These are phyloP conservation scores for Colletotrichum echinochloae DNA, from an alignment of 2,329 filamentous ascomycete genomes.

Conservation along the genomic window DNA sequence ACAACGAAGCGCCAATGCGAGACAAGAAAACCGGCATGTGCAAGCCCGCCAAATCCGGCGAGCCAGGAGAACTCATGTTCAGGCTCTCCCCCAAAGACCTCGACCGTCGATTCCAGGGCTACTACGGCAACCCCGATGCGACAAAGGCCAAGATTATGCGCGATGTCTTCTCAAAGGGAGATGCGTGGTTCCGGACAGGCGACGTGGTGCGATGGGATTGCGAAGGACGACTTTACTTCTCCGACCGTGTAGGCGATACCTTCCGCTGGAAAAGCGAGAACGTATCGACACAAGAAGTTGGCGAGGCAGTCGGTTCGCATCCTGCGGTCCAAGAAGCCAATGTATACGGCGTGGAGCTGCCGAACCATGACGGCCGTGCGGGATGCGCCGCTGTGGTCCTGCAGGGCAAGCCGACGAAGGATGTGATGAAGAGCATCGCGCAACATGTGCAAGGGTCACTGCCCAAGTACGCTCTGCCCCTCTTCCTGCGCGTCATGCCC, in stretches of 20 bases:
- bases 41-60: slow-evolving; percentile 65
- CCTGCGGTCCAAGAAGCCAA: slow-evolving; percentile 80
- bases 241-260: slow-evolving; percentile 83
- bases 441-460: slow-evolving; percentile 67
- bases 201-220: slow-evolving; percentile 79
- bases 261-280: slow-evolving; percentile 89
- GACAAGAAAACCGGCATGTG: slow-evolving; percentile 79
- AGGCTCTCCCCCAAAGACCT: slow-evolving; percentile 75
- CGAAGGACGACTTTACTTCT: slow-evolving; percentile 82
- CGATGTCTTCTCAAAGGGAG: slow-evolving; percentile 78
- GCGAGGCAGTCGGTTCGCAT: slow-evolving; percentile 77
- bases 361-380: slow-evolving; percentile 84
- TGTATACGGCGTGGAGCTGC: slow-evolving; percentile 85
- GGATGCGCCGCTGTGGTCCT: slow-evolving; percentile 82
- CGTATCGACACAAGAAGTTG: slow-evolving; percentile 84
- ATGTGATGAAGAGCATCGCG: slow-evolving; percentile 70
- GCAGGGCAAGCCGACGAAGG: slow-evolving; percentile 56
- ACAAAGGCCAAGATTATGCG: slow-evolving; percentile 80
- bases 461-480: slow-evolving; percentile 79
- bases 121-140: slow-evolving; percentile 79
- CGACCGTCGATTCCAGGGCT: slow-evolving; percentile 79
- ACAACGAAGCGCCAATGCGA: slow-evolving; percentile 75
- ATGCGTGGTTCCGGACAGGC: slow-evolving; percentile 87
- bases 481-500: slow-evolving; percentile 78
- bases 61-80: slow-evolving; percentile 82